Percentiles rank a stretch among this genome's conserved stretches.
Conservation (phyloP, 2,329 filamentous ascomycete species). For the Hypoxylon sp. region DNA sequence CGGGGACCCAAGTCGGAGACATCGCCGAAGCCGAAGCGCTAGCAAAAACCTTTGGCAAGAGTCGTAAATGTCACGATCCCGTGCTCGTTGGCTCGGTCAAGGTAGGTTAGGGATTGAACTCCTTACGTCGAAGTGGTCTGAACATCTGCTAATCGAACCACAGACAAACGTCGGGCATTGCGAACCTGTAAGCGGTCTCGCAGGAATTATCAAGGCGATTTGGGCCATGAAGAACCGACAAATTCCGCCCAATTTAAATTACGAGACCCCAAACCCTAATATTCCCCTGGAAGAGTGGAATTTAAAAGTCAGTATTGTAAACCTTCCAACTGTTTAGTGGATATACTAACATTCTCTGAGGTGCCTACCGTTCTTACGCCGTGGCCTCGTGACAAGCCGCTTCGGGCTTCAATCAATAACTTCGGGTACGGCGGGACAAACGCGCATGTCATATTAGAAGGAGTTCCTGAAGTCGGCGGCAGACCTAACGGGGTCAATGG, state of each 20-base stretch:
- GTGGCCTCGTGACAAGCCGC: not conserved
- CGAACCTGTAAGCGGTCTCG: not conserved
- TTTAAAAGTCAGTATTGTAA: not conserved
- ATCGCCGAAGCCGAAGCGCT: constrained; percentile 45
- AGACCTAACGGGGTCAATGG: not conserved
- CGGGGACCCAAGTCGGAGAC: constrained; percentile 48
- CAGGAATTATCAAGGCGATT: not conserved
- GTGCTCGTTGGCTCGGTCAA: not conserved
- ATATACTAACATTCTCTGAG: not conserved
- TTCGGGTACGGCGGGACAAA: constrained; percentile 71
- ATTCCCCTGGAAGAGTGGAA: not conserved
- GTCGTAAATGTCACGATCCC: not conserved
- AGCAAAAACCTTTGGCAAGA: constrained; percentile 12
- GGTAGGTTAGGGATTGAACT: not conserved
- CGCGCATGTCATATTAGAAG: constrained; percentile 25
- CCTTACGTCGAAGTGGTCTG: not conserved
- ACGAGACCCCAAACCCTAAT: not conserved
- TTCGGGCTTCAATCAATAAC: constrained; percentile 65
- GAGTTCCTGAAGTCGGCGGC: not conserved
- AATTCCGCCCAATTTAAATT: not conserved
- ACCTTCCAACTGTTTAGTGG: not conserved
- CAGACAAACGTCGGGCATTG: not conserved
- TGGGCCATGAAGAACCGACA: not conserved
- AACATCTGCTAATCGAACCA: not conserved
- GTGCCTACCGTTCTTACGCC: not conserved